Base-by-base conservation (phyloP, 176 grass and related monocot genomes). In the Aegilops speltoides region DNA sequence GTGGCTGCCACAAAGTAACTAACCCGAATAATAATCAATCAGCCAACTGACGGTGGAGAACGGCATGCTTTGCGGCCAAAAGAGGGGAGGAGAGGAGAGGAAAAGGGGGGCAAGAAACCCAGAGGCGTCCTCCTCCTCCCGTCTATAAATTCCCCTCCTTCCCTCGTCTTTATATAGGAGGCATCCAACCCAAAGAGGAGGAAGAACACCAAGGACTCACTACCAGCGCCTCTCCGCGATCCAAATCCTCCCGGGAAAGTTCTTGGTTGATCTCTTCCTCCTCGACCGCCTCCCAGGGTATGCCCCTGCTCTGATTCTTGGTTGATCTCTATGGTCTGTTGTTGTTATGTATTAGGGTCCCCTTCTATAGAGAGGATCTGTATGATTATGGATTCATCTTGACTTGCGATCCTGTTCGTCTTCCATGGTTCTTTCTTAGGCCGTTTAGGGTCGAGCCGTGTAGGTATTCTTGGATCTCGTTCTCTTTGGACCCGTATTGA, bases 241-340 rank as follows among this genome's bases (percentile, higher is more conserved):
- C 78, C 40, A 78, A 66, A 85, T 52, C 82, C 59, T 83, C 28
- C 31, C 8, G 82, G 38, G 40, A 9, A 71, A 85, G 82, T 85
- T 91, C 86, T 91, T 88, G 90, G 86, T 82, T 78, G 78, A 85
- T 78, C 64, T 91, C 90, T 82, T 88, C 90, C 82, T 85, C 90
- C 61, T 85, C 70, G 10, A 84, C 81, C 81, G 20, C 89, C 89
- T 87, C 85, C 68, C 2, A 91, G 48, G 86, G 86, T 91, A 85
- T 15, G 70, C 22, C 1, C 40, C 22, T 60, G 13, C 17, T 36
- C 29, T 19, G 62, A 38, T 77, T 54, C 65, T 8, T 75, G 6
- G 16, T 54, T 54, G 0, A 24, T 86, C 52, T 79, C 62, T 66
- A 20, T 79, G 54, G 3, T 38, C 68, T 0, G 6, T 71, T 71